A percentile compares a stretch with the other conserved stretches of the same genome.
Conservation (phyloP, 2,329 filamentous ascomycete genomes). For the Scedosporium boydii region DNA sequence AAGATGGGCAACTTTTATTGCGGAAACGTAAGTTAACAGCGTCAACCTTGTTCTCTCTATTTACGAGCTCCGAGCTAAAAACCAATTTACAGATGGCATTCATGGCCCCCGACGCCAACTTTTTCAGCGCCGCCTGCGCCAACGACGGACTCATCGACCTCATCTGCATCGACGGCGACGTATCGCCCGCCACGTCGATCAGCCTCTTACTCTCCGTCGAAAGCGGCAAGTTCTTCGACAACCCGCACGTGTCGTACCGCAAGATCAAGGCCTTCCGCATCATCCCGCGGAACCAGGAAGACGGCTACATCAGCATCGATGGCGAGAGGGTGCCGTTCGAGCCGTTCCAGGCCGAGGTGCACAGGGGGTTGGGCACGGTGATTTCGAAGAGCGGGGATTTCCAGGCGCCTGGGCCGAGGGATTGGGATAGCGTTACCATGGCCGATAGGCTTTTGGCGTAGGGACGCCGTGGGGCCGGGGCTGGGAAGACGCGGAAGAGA, state of each 20-base stretch:
- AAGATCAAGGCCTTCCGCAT: slow-evolving; percentile 87
- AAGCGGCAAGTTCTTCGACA: slow-evolving; percentile 68
- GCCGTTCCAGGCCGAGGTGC: slow-evolving; percentile 85
- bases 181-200: slow-evolving; percentile 56
- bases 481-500: neutral
- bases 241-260: slow-evolving; percentile 65
- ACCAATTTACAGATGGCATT: slow-evolving; percentile 59
- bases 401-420: slow-evolving; percentile 49
- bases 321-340: slow-evolving; percentile 81
- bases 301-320: slow-evolving; percentile 89
- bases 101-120: slow-evolving; percentile 79
- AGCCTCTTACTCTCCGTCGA: slow-evolving; percentile 64
- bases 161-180: slow-evolving; percentile 67
- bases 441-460: neutral
- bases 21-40: slow-evolving; percentile 57
- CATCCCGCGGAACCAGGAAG: slow-evolving; percentile 58
- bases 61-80: slow-evolving; percentile 8
- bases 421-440: slow-evolving; percentile 30
- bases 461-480: neutral
- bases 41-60: neutral
- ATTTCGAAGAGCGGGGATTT: slow-evolving; percentile 68
- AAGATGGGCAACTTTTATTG: slow-evolving; percentile 88
- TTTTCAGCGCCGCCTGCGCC: slow-evolving; percentile 76
- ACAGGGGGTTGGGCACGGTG: slow-evolving; percentile 73
- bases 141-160: slow-evolving; percentile 82